These are phyloP conservation scores for Luvunga scandens DNA, from an alignment of 345 rosid genomes.

Conservation along the genomic window DNA sequence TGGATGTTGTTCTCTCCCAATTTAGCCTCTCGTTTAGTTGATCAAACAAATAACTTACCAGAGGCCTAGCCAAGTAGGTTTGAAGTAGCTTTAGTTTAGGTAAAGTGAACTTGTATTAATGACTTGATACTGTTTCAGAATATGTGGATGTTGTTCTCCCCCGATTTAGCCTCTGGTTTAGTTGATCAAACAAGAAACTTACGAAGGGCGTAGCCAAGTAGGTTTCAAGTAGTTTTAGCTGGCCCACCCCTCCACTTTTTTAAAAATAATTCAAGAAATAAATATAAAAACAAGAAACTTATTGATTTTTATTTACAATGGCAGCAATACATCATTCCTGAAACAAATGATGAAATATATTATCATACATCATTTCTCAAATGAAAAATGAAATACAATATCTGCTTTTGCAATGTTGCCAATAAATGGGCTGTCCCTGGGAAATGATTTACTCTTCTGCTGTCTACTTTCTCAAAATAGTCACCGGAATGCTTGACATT, in stretches of 20 bases:
- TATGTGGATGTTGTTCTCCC: neutral
- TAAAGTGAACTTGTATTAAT: neutral
- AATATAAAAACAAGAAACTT: too few species aligned
- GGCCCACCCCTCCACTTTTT: too few species aligned
- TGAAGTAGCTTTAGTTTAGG: neutral
- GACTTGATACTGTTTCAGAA: neutral
- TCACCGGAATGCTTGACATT: constrained; percentile 1
- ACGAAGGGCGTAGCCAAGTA: too few species aligned
- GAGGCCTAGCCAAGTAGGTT: too few species aligned
- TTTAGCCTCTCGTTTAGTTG: neutral
- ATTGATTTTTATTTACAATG: neutral
- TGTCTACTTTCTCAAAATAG: neutral
- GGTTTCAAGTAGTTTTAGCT: too few species aligned
- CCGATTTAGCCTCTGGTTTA: neutral
- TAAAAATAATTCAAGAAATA: too few species aligned
- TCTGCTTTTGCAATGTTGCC: neutral
- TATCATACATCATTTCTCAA: neutral
- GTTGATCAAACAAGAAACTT: neutral
- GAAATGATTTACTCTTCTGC: neutral
- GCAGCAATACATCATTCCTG: neutral
- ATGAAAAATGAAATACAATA: neutral
- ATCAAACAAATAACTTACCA: neutral
- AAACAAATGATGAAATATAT: neutral
- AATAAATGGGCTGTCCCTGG: neutral
- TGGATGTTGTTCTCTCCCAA: too few species aligned